Percentiles rank a stretch among this genome's conserved stretches.
phyloP scores from a whole-genome alignment of 2,329 filamentous ascomycete species.

The Fusarium sp. region DNA sequence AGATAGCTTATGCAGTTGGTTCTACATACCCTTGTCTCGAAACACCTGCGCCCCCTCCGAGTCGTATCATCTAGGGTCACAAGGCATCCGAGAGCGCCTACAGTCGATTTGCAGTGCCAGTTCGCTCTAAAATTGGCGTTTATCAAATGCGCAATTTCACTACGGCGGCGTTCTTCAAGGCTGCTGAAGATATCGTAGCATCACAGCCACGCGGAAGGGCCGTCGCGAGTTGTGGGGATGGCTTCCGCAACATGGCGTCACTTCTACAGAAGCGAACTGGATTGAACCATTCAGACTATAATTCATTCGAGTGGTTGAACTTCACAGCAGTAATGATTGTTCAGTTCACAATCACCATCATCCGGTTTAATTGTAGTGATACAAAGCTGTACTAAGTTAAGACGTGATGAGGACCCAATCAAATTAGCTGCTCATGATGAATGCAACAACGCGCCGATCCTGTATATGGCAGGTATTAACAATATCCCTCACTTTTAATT shows the following conservation, averaged over 20 bases:
- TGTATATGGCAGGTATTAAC: no score
- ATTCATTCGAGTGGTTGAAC: background rate
- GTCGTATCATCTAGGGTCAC: slow-evolving; percentile 11
- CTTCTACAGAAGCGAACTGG: background rate
- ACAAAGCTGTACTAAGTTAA: background rate
- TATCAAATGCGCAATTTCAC: background rate
- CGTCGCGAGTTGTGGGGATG: slow-evolving; percentile 25
- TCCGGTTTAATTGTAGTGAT: background rate
- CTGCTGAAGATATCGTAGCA: slow-evolving; percentile 2
- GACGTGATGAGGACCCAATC: slow-evolving; percentile 8
- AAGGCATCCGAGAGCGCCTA: slow-evolving; percentile 11
- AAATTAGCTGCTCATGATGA: background rate
- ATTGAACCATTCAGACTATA: background rate
- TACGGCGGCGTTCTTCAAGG: background rate
- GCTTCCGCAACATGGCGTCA: background rate
- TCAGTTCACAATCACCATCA: background rate
- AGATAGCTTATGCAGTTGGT: slow-evolving; percentile 22
- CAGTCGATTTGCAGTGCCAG: background rate
- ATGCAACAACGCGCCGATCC: background rate
- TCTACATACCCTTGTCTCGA: slow-evolving; percentile 21
- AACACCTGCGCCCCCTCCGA: slow-evolving; percentile 33
- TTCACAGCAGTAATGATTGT: background rate
- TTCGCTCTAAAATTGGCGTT: background rate
- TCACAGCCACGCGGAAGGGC: slow-evolving; percentile 24
- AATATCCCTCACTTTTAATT: background rate